Base-by-base conservation (phyloP, 306 rosid species). In the Vigna angularis region DNA sequence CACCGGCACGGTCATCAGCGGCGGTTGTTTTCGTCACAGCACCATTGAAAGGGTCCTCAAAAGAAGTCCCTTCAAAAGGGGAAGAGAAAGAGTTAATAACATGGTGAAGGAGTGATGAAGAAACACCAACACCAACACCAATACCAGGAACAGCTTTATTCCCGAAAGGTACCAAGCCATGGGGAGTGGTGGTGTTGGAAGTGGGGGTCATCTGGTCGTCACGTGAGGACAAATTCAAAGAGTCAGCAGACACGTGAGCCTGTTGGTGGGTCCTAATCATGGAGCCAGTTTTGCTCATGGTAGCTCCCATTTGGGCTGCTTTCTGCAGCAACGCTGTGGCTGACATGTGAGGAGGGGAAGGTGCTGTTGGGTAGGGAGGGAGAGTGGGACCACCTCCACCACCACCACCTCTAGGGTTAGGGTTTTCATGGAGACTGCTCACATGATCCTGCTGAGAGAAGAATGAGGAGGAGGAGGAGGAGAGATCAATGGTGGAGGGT, bases 281-380 rank as follows among this genome's bases (percentile, higher is more conserved):
- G 47, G 87, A 76, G 28, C 81, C 28, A 5, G 24, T 72, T 63
- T 68, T 56, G 74, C 40, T 79, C 73, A 51, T 87, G 38, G 96
- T 91, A 62, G 98, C 87, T 56, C 99, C 98, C 91, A 95, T 91
- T 72, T 91, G 93, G 36, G 99, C 94, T 75, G 99, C 98, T 83
- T 91, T 96, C 86, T 96, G 99, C 8, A 96, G 91, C 86, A 96
- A 82, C 26, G 98, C 99, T 56, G 98, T 93, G 83, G 99, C 99
- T 73, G 99, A 93, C 94, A 96, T 88, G 86, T 91, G 94, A 2
- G 97, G 84, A 42, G 80, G 10, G 12, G 15, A 2, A 17, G 88
- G 66, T 0, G 81, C 66, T 45, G 90, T 38, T 63, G 85, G 88
- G 87, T 78, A 82, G 53, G 86, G 67, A 49, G 91, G 90, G 15